phyloP scores from a whole-genome alignment of 2,329 filamentous ascomycete species.

The Phialocephala sp. region DNA sequence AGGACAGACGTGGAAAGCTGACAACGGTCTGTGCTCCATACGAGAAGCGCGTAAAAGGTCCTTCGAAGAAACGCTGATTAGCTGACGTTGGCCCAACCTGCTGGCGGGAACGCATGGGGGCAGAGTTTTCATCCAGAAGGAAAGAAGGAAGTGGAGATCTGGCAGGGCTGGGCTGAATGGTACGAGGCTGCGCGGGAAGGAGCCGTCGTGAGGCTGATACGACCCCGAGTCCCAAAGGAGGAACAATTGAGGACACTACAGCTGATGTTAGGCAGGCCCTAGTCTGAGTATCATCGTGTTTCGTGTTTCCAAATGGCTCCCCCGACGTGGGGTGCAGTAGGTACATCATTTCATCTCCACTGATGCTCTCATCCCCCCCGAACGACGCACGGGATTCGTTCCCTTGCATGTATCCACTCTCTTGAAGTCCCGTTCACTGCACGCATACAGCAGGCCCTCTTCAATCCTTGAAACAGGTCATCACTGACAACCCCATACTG shows the following conservation, averaged over 20 bases:
- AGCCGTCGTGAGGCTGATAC: conserved; percentile 7
- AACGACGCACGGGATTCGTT: background rate
- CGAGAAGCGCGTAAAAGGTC: background rate
- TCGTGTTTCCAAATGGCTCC: conserved; percentile 3
- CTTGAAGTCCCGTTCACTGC: background rate
- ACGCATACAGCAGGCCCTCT: background rate
- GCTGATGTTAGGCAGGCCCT: background rate
- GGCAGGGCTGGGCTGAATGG: background rate
- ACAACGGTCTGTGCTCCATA: background rate
- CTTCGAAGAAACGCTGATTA: background rate
- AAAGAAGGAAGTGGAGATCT: background rate
- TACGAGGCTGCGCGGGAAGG: background rate
- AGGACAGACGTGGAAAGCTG: background rate
- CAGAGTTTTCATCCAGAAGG: background rate
- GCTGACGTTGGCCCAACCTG: background rate
- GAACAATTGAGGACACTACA: background rate
- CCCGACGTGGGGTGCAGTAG: conserved; percentile 5
- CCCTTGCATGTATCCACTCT: background rate
- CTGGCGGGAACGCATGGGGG: conserved; percentile 1
- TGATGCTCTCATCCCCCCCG: background rate
- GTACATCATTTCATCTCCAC: conserved; percentile 1
- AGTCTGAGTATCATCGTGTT: background rate
- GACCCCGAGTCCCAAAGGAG: background rate
- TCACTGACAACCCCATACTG: background rate
- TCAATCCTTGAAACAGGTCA: background rate